Evolutionary conservation across 2,329 filamentous ascomycete genomes (phyloP), one percentile per base, ranked within the genome.

Genomic region (Fusarium goolgardi): DNA sequence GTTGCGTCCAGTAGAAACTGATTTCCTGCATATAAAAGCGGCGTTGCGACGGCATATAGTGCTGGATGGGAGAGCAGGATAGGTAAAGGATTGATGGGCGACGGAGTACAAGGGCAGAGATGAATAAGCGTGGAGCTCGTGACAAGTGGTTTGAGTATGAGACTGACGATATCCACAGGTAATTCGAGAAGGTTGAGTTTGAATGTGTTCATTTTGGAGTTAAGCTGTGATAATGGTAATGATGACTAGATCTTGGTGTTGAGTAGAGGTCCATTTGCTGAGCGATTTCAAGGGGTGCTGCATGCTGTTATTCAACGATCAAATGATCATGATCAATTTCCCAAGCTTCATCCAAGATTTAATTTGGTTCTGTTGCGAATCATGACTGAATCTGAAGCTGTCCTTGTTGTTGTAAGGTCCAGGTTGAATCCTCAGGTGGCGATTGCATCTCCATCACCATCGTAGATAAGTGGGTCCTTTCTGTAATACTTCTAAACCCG

Each of bases 171-270:
- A 45, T 79, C 77, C 59, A 78, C 67, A 5, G 77, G 77, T 4
- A 79, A 71, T 35, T 79, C 77, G 6, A 79, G 73, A 8, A 79
- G 57, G 47, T 77, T 73, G 37, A 76, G 62, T 27, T 77, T 73
- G 37, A 76, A 60, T 31, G n/a, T 59, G 41, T 59, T 63, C 43
- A 18, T 35, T 31, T 47, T 35, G 16, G 23, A 59, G 16, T 43
- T 9, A 55, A 37, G 11, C 29, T 51, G 32, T 50, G 59, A 56
- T 50, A 47, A 58, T 23, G 47, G 55, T 20, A 27, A 43, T 21
- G 47, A 49, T 49, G 45, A 53, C 40, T 44, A 18, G 54, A 55
- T 20, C 21, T 23, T 49, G 34, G 20, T 15, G 16, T 31, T 27
- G 9, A 25, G 20, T 31, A 23, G 25, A 20, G 15, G 37, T 29